Evolutionary conservation across 2,329 filamentous ascomycete species (phyloP).

Genomic region (Sclerotinia nivalis): DNA sequence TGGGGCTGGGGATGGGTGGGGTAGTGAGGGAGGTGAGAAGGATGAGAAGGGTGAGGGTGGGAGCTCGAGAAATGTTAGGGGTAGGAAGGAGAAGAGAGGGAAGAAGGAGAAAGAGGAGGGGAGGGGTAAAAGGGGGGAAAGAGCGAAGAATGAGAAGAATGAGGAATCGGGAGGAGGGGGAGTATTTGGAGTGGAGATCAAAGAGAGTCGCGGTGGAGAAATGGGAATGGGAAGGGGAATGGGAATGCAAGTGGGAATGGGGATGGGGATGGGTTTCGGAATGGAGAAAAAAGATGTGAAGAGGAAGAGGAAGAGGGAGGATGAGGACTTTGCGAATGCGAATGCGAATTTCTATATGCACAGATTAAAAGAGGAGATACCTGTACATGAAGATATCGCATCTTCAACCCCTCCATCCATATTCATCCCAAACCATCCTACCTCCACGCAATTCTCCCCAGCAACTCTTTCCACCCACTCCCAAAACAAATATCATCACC

Average conservation of each 20-base stretch:
- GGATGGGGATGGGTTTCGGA: not conserved
- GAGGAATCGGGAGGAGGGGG: not conserved
- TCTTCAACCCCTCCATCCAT: too few relatives aligned
- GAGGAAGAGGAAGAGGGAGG: not conserved
- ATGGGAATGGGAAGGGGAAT: not conserved
- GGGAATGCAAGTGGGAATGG: not conserved
- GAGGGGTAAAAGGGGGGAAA: not conserved
- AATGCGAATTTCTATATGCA: slow-evolving; percentile 14
- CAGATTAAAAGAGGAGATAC: not conserved
- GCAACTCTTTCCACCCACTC: not conserved
- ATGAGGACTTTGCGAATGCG: not conserved
- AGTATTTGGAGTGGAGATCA: too few relatives aligned
- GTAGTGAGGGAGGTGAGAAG: slow-evolving; percentile 5
- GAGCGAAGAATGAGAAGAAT: not conserved
- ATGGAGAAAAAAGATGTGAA: not conserved
- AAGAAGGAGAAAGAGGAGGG: not conserved
- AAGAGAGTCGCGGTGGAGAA: too few relatives aligned
- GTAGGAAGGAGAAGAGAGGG: slow-evolving; percentile 11
- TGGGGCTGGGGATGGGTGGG: slow-evolving; percentile 4
- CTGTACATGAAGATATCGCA: too few relatives aligned
- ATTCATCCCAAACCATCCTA: not conserved
- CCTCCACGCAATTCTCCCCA: not conserved
- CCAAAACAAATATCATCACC: not conserved
- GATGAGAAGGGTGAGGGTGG: too few relatives aligned
- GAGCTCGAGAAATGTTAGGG: not conserved